Base-by-base conservation (phyloP, 1,139 yeast species). In the Scheffersomyces stambukii region DNA sequence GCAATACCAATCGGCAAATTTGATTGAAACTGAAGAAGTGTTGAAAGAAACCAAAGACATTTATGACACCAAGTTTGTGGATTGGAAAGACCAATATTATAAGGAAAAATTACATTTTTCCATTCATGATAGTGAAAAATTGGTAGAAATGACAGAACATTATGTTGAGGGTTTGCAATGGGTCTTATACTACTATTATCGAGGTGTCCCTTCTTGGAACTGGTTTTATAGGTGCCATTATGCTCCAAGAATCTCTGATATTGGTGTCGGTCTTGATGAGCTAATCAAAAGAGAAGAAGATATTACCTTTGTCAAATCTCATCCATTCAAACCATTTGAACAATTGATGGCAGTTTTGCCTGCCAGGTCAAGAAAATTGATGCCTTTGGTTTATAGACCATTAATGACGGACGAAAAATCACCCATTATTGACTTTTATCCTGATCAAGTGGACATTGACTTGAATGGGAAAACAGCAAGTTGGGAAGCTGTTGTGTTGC, bases 341-440 rank as follows among this genome's bases (percentile, higher is more conserved):
- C 99, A 93, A 61, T 72, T 93, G 46, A 91, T 93, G 99, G 95
- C 96, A 9, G 98, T 93, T 16, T 67, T 93, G 41, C 99, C 99
- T 1, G 95, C 91, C 14, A 77, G 96, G 63, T 88, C 97, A 5
- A 77, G 75, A 36, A 69, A 71, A 30, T 71, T 91, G 41, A 78
- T 93, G 55, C 98, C 99, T 3, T 54, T 69, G 6, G 76, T 76
- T 19, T 83, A 82, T 51, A 74, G 95, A 54, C 73, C 79, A 5
- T 65, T 93, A 38, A 89, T 91, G 96, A 77, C 81, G n/a, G 96
- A 89, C 34, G 81, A 79, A 26, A 69, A 69, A 29, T 89, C 97
- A 3, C 95, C 96, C 16, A 88, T 93, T 41, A 73, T 71, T 35
- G 96, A 86, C 43, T 89, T 88, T 47, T 91, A 93, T 51, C 99